These are phyloP conservation scores for Dictyostelium firmibasis DNA, from an alignment of 78 protist genomes.

Conservation along the genomic window DNA sequence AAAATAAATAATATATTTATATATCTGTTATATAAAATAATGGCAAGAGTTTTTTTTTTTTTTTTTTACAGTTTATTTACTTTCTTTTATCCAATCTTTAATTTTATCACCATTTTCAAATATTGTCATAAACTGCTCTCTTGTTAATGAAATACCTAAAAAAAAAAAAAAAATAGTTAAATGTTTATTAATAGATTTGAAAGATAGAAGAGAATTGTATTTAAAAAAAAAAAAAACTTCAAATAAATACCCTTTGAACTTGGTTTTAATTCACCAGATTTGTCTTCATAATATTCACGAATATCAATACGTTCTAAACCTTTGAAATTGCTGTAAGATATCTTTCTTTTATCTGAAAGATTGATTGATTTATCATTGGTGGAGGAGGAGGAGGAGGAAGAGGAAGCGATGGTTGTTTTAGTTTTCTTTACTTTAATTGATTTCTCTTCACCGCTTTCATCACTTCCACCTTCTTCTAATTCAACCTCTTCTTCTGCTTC, in stretches of 20 bases:
- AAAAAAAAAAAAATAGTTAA: not conserved
- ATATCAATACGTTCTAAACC: not conserved
- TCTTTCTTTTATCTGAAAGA: not conserved
- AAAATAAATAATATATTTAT: too few relatives aligned
- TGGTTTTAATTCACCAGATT: not conserved
- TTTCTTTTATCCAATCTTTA: not conserved
- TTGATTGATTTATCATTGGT: not conserved
- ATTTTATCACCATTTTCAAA: not conserved
- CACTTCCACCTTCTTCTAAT: not conserved
- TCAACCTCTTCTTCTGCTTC: not conserved
- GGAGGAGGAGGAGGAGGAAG: not conserved
- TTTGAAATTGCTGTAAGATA: not conserved
- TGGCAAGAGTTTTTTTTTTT: not conserved
- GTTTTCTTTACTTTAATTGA: not conserved
- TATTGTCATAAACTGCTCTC: not conserved
- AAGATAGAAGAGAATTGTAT: too few relatives aligned
- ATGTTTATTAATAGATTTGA: not conserved
- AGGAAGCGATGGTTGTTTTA: not conserved
- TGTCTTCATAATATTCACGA: not conserved
- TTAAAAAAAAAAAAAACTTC: too few relatives aligned
- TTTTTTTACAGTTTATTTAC: not conserved
- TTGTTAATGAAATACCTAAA: not conserved
- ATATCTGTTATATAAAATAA: too few relatives aligned
- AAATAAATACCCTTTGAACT: not conserved
- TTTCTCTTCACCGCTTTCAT: not conserved